Base-by-base conservation (phyloP, 1,139 yeast genomes). In the Hemisphaericaspora lyxosophila region DNA sequence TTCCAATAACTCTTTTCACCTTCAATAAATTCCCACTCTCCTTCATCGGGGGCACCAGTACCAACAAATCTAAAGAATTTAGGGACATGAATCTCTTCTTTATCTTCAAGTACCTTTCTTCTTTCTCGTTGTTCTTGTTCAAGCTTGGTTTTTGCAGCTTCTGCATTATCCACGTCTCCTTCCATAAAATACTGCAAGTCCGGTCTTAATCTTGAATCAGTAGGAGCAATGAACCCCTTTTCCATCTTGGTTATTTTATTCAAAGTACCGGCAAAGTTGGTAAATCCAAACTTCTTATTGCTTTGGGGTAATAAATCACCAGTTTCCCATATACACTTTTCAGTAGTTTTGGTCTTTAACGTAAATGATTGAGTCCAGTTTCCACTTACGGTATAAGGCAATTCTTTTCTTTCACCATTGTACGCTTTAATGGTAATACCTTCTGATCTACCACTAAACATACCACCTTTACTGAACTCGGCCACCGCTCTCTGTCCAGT, bases 381-480 rank as follows among this genome's bases (percentile, higher is more conserved):
- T 23, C 96, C 96, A 26, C 63, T 62, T 7, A 78, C 75, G 22
- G 75, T 68, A 51, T 62, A 72, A 7, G 67, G 54, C 36, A 55
- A 70, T 38, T 59, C 55, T 49, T 49, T 67, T 59, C 51, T 71
- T 9, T 59, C 47, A 4, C 62, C 55, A 39, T 73, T 73, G 34
- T 57, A 70, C 0, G 85, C 81, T 37, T 68, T 70, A 31, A 88
- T 78, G 6, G 64, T 62, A 35, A 92, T 68, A 30, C 82, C 89
- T 58, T 92, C 97, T 4, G 94, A 82, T 50, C 97, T 76, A 2
- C 96, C 95, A 39, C 92, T 73, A 59, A 86, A 82, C 89, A 92
- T 78, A 47, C 90, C 80, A 41, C 75, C 65, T 54, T 73, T 63
- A 38, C 87, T 85, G 65, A 86, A 90, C 35, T 79, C 86, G 19